Evolutionary conservation across 169 alveolate species (phyloP), one percentile per base, ranked within the genome.

Genomic region (Cryptosporidium baileyi): DNA sequence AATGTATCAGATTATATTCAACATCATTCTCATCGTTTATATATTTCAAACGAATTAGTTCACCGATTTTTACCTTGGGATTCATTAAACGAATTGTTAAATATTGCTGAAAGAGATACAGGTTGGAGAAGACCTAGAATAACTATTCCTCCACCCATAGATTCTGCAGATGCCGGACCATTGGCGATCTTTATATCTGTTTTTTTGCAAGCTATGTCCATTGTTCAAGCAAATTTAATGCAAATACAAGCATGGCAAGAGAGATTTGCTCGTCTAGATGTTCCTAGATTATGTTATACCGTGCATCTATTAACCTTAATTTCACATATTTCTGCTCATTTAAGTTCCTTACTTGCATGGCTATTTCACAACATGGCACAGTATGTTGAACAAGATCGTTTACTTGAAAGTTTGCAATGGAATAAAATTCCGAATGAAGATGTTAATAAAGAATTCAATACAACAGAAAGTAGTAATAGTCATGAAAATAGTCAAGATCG

Each of bases 181-280:
- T 43, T 74, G 17, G 63, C 85, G 3, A 28, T 74, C 6, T 74
- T 74, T 22, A 52, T 74, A 1, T 74, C 85, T 26, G 85, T 74
- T 6, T 74, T 52, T 5, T 67, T 74, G 5, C 85, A 74, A 43
- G 85, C 67, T 2, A 26, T 74, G 41, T 51, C 67, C 19, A 59
- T 74, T n/a, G 45, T 74, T 24, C 85, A 74, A 22, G 24, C 60
- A 3, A 74, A 74, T 15, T 44, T 74, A 8, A 52, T 74, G 67
- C 85, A 74, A 8, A 41, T 74, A 32, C 85, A 74, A 40, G 85
- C 85, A n/a, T 74, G 85, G 85, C 85, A 74, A 32, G 85, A 74
- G 40, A 74, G 85, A 30, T 74, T 74, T 74, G 65, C 85, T 17
- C 32, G 85, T 38, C 57, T 74, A 2, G 85, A 74, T 28, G 61